Base-by-base conservation (phyloP, 108 stramenopile genomes). In the Fragilariopsis cylindrus region DNA sequence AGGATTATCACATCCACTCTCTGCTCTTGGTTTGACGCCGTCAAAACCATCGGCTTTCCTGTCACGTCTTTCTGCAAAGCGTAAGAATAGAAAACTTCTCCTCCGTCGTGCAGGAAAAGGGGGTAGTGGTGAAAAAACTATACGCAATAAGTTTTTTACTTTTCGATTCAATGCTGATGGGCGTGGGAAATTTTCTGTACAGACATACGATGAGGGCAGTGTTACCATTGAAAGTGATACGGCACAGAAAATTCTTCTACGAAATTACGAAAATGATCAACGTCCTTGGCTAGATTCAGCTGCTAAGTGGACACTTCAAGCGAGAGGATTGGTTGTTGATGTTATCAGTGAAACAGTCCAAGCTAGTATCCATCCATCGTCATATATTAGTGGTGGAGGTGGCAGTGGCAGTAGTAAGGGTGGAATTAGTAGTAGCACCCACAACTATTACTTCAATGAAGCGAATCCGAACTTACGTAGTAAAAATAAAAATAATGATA, bases 101-200 rank as follows among this genome's bases (percentile, higher is more conserved):
- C 9, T 52, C 50, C 13, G 50, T 52, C 50, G 50, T 52, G 50
- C 12, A 52, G 13, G 13, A 52, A 52, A 30, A 30, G 13, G 13
- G 50, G 13, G 3, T 52, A 52, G 13, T 52, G 50, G 9, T 13
- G 3, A 52, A 52, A 13, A 52, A 52, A 52, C 50, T 52, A 52
- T 52, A 13, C 50, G 50, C 50, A 52, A 52, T 40, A 60, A 30
- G n/a, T 60, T 41, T 60, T 74, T 69, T 48, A 56, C 81, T 7
- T 57, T 75, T 48, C 74, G 80, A 40, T 74, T 69, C 65, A 81
- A 81, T 64, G 74, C 74, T 43, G 80, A 81, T 47, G 80, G 74
- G 46, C 30, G 69, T 48, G 74, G 74, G 3, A 71, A 70, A 41
- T 57, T 81, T 46, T 68, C 76, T 12, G n/a, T 81, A 40, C 74